Evolutionary conservation across 768 basidiomycete genomes (phyloP), one percentile per base, ranked within the genome.

Genomic region (Boletus coccyginus): DNA sequence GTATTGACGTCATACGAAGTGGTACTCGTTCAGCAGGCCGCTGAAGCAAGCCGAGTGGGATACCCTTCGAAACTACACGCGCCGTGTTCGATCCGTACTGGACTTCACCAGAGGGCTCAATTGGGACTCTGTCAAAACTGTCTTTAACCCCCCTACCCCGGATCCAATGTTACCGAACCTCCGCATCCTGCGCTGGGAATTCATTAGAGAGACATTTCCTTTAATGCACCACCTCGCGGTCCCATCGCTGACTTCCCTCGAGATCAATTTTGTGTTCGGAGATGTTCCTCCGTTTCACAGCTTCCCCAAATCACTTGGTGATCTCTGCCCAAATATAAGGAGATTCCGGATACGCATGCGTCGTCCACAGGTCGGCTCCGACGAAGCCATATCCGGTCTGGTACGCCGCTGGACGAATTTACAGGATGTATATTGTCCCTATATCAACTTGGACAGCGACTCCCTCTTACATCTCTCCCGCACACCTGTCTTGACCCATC

Each of bases 111-210:
- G 44, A 35, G 63, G 56, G 44, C 62, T 65, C 44, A 48, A 58
- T 17, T 62, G 55, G 55, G 60, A 62, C 7, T 62, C 60, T 12
- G 55, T 65, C 13, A 65, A 55, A 11, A 50, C 39, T 10, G 47
- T 64, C n/a, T 46, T 61, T 19, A 42, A 65, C 24, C 63, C 62
- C 39, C 53, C 63, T 17, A 49, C 50, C 19, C 38, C 50, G 13
- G 62, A 51, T 8, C 63, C 62, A 31, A 24, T 63, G 40, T 63
- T 63, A 27, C 62, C 62, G 7, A 61, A 64, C 38, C 62, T 63
- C 31, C 62, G 62, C n/a, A 17, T 42, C 3, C n/a, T 63, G 46
- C 62, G 50, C n/a, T 63, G 62, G 62, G 62, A 63, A 24, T 63
- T 64, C 40, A 19, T 64, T 7, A 39, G 38, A 36, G 59, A 61